phyloP scores from a whole-genome alignment of 2,329 filamentous ascomycete genomes.

The Penicillium sp. region DNA sequence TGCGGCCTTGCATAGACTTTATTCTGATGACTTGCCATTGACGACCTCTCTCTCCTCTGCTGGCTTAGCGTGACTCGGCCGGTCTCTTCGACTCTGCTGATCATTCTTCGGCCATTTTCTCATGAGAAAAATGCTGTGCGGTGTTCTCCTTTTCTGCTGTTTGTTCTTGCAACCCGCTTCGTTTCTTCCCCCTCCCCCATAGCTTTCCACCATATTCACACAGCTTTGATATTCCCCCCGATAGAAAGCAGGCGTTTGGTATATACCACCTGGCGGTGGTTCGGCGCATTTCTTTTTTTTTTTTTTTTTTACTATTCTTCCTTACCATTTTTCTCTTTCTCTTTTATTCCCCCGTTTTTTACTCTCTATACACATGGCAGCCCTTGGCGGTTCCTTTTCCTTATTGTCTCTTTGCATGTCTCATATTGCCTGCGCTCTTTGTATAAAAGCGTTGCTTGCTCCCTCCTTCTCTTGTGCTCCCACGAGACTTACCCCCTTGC shows the following conservation, averaged over 20 bases:
- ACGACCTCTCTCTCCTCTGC: constrained; percentile 30
- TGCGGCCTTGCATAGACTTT: constrained; percentile 31
- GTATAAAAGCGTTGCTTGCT: constrained; percentile 39
- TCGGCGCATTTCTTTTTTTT: constrained; percentile 34
- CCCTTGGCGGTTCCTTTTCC: constrained; percentile 14
- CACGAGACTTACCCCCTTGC: constrained; percentile 13
- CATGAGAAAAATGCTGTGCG: constrained; percentile 28
- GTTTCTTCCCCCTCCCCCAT: constrained; percentile 29
- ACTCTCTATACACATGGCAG: constrained; percentile 11
- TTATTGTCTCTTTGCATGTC: constrained; percentile 17
- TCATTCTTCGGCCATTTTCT: constrained; percentile 17
- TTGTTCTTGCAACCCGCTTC: neutral
- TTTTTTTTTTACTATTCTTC: constrained; percentile 15
- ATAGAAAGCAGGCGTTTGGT: constrained; percentile 46
- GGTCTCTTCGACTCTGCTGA: constrained; percentile 25
- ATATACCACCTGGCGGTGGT: constrained; percentile 36
- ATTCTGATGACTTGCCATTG: constrained; percentile 32
- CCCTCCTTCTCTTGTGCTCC: constrained; percentile 16
- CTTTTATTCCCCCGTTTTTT: constrained; percentile 17
- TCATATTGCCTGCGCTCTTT: constrained; percentile 25
- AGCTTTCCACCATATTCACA: constrained; percentile 22
- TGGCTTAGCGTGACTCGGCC: constrained; percentile 37
- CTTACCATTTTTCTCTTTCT: constrained; percentile 18
- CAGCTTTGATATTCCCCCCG: constrained; percentile 38
- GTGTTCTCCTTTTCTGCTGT: constrained; percentile 27